phyloP scores from a whole-genome alignment of 192 early-diverging fungal species.

The Pilaira anomala region DNA sequence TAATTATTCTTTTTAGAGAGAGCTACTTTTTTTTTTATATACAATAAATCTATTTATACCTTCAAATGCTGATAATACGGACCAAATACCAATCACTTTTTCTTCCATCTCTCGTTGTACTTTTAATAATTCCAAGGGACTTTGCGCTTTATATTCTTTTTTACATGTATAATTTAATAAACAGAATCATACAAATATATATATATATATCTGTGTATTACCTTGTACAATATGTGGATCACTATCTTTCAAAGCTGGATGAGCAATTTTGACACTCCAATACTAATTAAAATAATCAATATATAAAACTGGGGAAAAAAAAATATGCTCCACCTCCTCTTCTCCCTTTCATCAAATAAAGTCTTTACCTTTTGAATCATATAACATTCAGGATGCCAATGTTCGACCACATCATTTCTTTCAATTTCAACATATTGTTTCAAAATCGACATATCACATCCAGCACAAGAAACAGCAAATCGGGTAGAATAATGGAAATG shows the following conservation, averaged over 20 bases:
- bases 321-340: neutral
- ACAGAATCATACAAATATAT: no score
- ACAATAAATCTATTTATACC: slow-evolving; percentile 19
- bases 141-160: slow-evolving; percentile 14
- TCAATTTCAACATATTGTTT: slow-evolving; percentile 96
- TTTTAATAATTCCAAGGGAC: slow-evolving; percentile 23
- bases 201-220: neutral
- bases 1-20: slow-evolving; percentile 7
- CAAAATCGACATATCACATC: slow-evolving; percentile 92
- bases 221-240: slow-evolving; percentile 3
- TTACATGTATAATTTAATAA: neutral
- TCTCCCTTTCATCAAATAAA: neutral
- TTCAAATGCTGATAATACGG: slow-evolving; percentile 91
- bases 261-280: slow-evolving; percentile 21
- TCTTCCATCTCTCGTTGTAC: slow-evolving; percentile 76
- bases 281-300: neutral
- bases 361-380: slow-evolving; percentile 93
- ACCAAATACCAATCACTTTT: slow-evolving; percentile 86
- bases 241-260: slow-evolving; percentile 7
- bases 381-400: slow-evolving; percentile 99
- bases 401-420: slow-evolving; percentile 68
- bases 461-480: slow-evolving; percentile 91
- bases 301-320: neutral
- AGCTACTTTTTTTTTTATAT: neutral
- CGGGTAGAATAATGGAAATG: slow-evolving; percentile 90